These are phyloP conservation scores for Ceratocystis diversiconidia DNA, from an alignment of 2,329 filamentous ascomycete species.

Conservation along the genomic window DNA sequence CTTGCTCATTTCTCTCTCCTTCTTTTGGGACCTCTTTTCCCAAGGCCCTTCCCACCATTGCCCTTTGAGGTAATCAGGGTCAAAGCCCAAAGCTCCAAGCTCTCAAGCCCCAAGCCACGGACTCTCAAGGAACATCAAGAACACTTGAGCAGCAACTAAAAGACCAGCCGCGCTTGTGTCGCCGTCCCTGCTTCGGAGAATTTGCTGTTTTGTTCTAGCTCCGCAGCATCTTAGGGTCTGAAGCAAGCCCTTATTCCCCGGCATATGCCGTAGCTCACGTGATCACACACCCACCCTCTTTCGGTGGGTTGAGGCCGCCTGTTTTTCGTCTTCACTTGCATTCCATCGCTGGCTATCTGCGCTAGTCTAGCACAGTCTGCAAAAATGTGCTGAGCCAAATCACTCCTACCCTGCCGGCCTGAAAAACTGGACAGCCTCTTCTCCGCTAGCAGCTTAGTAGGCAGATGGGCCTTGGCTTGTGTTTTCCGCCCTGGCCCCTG, in stretches of 20 bases:
- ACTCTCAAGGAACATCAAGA: not conserved
- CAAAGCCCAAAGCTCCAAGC: not conserved
- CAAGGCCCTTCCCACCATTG: not conserved
- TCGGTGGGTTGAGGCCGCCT: too few species aligned
- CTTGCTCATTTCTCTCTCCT: not conserved
- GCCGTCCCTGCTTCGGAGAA: not conserved
- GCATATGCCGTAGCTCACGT: too few species aligned
- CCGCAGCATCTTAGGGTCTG: too few species aligned
- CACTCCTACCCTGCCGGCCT: too few species aligned
- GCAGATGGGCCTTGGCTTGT: not conserved
- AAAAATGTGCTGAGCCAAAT: too few species aligned
- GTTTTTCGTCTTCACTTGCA: too few species aligned
- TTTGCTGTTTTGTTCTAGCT: not conserved
- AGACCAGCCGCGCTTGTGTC: not conserved
- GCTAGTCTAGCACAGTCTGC: too few species aligned
- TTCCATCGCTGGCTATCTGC: too few species aligned
- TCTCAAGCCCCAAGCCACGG: not conserved
- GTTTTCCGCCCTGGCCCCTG: not conserved
- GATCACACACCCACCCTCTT: too few species aligned
- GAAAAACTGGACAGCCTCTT: not conserved
- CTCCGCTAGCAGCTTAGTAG: not conserved
- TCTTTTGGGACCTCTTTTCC: too few species aligned
- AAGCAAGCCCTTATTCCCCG: too few species aligned
- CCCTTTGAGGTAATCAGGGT: not conserved
- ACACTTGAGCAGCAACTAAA: not conserved